Base-by-base conservation (phyloP, 345 rosid species). In the Murraya paniculata region DNA sequence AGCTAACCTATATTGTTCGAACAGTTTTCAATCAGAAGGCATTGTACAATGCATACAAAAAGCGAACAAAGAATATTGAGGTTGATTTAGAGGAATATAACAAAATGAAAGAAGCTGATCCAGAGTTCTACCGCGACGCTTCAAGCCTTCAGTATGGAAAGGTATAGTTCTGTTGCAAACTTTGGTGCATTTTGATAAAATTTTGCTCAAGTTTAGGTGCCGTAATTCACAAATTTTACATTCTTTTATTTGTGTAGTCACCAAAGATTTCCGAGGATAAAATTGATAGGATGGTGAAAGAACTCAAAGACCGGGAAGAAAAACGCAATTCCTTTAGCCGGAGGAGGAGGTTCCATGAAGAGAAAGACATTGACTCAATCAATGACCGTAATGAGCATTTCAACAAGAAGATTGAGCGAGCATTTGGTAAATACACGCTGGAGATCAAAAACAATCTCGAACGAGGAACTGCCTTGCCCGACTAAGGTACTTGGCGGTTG, bases 311-410 rank as follows among this genome's bases (percentile, higher is more conserved):
- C 80, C 71, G 91, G 82, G 98, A 90, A 0, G 95, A 90, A 74
- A 96, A 94, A 77, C 88, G 93, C 78, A 58, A 75, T 0, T 91
- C 97, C 28, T 96, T 94, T 83, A 92, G 99, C 85, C 87, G 98
- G 86, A 89, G 98, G 85, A 90, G 99, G 76, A 91, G 77, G 85
- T 96, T 91, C 85, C 88, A 88, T 28, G 98, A 96, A 55, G 99
- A 96, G 83, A 96, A 94, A 84, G 99, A 96, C 79, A 85, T 94
- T 2, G 99, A 96, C 86, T 96, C 99, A 0, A 96, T 96, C 89
- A 96, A 96, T 78, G 99, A 94, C 80, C 92, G 99, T 45, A 96
- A 96, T 79, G 99, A 96, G 88, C 99, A 94, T 83, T 96, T 96
- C 93, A 96, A 96, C 90, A 96, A 96, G 87, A 96, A 96, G 87